Percentiles rank a stretch among this genome's conserved stretches.
Evolutionary conservation across 1,284 basidiomycete species (phyloP).

Genomic region (Sparassis latifolia): DNA sequence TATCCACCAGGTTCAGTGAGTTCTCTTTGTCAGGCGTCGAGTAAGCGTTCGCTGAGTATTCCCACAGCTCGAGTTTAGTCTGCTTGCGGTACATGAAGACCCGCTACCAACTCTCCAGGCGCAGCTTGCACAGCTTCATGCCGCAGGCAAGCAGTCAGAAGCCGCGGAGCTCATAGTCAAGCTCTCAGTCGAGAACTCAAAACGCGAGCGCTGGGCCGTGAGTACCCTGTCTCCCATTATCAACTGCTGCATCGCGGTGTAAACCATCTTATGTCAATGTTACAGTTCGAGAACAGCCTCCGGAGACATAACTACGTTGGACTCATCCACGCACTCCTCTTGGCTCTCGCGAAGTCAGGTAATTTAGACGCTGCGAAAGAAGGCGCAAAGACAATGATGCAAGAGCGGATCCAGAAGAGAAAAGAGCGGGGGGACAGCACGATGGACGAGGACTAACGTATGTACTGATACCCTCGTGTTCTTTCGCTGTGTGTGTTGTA

Average conservation of each 20-base stretch:
- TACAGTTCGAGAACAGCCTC: constrained; percentile 76
- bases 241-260: constrained; percentile 13
- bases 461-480: constrained; percentile 1
- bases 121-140: constrained; percentile 45
- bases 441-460: constrained; percentile 45
- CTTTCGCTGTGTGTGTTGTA: not conserved
- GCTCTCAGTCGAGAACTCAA: constrained; percentile 71
- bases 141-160: constrained; percentile 35
- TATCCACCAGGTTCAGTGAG: constrained; percentile 81
- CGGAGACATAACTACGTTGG: constrained; percentile 81
- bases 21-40: constrained; percentile 11
- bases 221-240: constrained; percentile 26
- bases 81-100: constrained; percentile 79
- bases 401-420: constrained; percentile 42
- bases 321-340: constrained; percentile 63
- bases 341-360: constrained; percentile 63
- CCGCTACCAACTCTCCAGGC: constrained; percentile 62
- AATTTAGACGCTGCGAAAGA: constrained; percentile 43
- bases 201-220: constrained; percentile 78
- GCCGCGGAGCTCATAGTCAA: constrained; percentile 50
- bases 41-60: not conserved
- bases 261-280: not conserved
- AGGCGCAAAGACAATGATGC: constrained; percentile 42
- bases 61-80: constrained; percentile 80
- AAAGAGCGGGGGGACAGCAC: constrained; percentile 41